Percentiles rank a stretch among this genome's conserved stretches.
Evolutionary conservation across 495 filamentous ascomycete genomes (phyloP).

Genomic region (Pyrenula massariospora): DNA sequence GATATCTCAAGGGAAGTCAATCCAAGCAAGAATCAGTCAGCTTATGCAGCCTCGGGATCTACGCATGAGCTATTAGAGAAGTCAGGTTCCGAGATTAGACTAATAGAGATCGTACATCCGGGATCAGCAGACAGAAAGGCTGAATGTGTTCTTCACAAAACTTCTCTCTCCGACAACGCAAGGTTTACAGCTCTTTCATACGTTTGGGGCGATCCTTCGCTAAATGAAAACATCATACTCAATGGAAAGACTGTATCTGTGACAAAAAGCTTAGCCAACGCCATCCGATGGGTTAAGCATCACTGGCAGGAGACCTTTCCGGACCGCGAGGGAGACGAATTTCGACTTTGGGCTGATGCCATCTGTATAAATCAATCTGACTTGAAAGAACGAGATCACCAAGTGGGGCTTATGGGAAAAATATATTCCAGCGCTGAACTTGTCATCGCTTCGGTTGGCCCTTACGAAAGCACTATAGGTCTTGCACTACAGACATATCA

Average conservation of each 20-base stretch:
- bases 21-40: too few relatives aligned
- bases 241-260: neutral
- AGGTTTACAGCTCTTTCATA: too few relatives aligned
- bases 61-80: too few relatives aligned
- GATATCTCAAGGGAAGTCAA: too few relatives aligned
- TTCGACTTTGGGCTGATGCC: neutral
- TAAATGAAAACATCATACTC: neutral
- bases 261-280: neutral
- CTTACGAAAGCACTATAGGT: neutral
- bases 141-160: too few relatives aligned
- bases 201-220: neutral
- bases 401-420: neutral
- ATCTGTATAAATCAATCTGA: neutral
- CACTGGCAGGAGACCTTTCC: neutral
- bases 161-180: too few relatives aligned
- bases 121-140: too few relatives aligned
- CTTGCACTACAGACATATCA: neutral
- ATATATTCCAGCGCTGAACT: neutral
- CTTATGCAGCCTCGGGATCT: too few relatives aligned
- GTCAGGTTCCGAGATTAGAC: too few relatives aligned
- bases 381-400: neutral
- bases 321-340: neutral
- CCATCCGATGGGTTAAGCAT: too few relatives aligned
- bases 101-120: too few relatives aligned
- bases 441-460: neutral